Percentiles rank a stretch among this genome's conserved stretches.
Conservation (phyloP, 208 protist genomes). For the Wallacemonas sp. region DNA sequence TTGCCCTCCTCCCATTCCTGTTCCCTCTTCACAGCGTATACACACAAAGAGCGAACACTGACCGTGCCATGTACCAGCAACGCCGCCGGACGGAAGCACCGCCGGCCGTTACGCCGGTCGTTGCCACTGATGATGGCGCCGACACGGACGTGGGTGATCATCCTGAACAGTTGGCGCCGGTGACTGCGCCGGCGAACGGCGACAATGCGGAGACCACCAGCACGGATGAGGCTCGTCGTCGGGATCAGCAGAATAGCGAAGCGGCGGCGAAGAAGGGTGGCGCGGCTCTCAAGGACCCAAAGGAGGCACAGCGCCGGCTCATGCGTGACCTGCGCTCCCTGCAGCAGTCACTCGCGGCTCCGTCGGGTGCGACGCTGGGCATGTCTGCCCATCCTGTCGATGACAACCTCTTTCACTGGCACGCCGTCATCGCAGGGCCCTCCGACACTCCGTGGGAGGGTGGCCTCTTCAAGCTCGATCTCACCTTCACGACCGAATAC, state of each 20-base stretch:
- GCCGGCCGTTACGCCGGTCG: too few species aligned
- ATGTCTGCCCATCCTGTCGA: constrained; percentile 68
- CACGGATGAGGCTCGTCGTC: not conserved
- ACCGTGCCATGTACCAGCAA: too few species aligned
- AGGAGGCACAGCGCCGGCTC: constrained; percentile 57
- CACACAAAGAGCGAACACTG: too few species aligned
- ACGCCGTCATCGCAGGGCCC: constrained; percentile 81
- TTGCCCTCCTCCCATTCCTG: too few species aligned
- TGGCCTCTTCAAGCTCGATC: constrained; percentile 80
- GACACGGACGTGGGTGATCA: too few species aligned
- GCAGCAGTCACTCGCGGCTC: constrained; percentile 26
- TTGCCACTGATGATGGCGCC: too few species aligned
- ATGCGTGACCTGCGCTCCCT: constrained; percentile 69
- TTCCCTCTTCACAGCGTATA: too few species aligned
- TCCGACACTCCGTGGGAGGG: constrained; percentile 84
- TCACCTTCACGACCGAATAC: constrained; percentile 83
- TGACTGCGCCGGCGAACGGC: not conserved
- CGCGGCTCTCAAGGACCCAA: constrained; percentile 24
- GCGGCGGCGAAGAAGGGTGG: constrained; percentile 24
- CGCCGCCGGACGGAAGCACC: too few species aligned
- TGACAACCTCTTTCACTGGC: constrained; percentile 84
- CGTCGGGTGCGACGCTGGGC: constrained; percentile 25
- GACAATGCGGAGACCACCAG: not conserved
- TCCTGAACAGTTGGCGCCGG: too few species aligned
- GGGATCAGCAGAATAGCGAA: constrained; percentile 1